These are phyloP conservation scores for Sclerotinia sclerotiorum DNA, from an alignment of 2,329 filamentous ascomycete species.

Conservation along the genomic window DNA sequence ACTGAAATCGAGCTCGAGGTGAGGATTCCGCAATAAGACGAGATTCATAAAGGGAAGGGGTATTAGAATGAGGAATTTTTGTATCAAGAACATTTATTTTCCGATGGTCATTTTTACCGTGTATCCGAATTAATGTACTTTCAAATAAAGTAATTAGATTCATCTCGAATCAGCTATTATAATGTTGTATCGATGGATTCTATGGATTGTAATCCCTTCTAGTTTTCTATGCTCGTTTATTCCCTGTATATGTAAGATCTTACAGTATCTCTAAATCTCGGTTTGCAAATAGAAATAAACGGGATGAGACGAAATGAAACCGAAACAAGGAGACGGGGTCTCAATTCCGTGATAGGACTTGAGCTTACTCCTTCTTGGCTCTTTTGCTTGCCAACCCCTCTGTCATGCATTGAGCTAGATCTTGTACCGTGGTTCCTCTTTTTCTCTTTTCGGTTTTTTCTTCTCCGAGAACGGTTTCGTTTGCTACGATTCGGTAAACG, in stretches of 20 bases:
- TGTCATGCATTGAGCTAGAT: constrained; percentile 52
- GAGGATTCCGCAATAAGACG: too few relatives aligned
- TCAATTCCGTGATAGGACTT: not conserved
- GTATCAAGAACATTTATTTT: too few relatives aligned
- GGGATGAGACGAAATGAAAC: constrained; percentile 15
- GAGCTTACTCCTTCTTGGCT: constrained; percentile 40
- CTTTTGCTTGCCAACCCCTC: constrained; percentile 51
- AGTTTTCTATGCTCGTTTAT: not conserved
- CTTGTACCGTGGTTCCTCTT: constrained; percentile 56
- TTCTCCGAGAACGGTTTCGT: constrained; percentile 58
- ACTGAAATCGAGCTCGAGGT: too few relatives aligned
- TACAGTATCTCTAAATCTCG: not conserved
- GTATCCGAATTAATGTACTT: too few relatives aligned
- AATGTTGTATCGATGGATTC: constrained; percentile 10
- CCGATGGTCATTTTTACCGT: too few relatives aligned
- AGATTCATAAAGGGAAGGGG: too few relatives aligned
- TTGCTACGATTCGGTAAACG: constrained; percentile 61
- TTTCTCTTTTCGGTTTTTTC: constrained; percentile 58
- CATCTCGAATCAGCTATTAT: not conserved
- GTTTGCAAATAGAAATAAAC: constrained; percentile 1
- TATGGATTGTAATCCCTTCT: not conserved
- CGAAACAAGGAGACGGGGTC: not conserved
- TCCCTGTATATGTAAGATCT: not conserved
- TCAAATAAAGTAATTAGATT: not conserved
- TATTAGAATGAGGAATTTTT: too few relatives aligned